Evolutionary conservation across 176 grass and related monocot species (phyloP).

Genomic region (Otatea glauca): DNA sequence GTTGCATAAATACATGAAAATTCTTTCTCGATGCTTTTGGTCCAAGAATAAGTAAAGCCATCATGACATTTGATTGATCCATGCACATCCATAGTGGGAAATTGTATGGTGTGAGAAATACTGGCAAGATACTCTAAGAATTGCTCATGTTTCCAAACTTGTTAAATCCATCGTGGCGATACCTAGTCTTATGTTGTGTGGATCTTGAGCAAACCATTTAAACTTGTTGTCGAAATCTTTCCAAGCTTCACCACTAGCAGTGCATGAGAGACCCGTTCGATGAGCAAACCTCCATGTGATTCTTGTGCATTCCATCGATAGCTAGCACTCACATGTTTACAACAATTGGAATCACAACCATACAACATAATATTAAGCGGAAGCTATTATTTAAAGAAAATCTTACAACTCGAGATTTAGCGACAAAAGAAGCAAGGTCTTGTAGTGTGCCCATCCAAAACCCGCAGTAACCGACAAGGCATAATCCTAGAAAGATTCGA

Average conservation of each 20-base stretch:
- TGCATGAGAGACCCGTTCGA: too few species aligned
- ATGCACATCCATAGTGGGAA: constrained; percentile 37
- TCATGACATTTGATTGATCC: constrained; percentile 3
- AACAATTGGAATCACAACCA: too few species aligned
- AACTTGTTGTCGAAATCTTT: background rate
- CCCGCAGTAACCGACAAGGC: too few species aligned
- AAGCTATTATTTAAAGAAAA: too few species aligned
- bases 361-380: too few species aligned
- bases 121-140: constrained; percentile 1
- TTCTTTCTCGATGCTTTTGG: background rate
- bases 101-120: constrained; percentile 29
- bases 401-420: too few species aligned
- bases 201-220: background rate
- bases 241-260: background rate
- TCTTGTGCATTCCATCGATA: too few species aligned
- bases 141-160: background rate
- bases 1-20: constrained; percentile 42
- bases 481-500: too few species aligned
- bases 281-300: too few species aligned
- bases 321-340: too few species aligned
- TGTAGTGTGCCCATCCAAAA: too few species aligned
- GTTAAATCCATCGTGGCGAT: constrained; percentile 2
- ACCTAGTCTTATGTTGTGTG: background rate
- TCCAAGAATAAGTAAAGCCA: constrained; percentile 24
- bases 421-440: too few species aligned